Base-by-base conservation (phyloP, 169 alveolate species). In the Plasmodium vivax region DNA sequence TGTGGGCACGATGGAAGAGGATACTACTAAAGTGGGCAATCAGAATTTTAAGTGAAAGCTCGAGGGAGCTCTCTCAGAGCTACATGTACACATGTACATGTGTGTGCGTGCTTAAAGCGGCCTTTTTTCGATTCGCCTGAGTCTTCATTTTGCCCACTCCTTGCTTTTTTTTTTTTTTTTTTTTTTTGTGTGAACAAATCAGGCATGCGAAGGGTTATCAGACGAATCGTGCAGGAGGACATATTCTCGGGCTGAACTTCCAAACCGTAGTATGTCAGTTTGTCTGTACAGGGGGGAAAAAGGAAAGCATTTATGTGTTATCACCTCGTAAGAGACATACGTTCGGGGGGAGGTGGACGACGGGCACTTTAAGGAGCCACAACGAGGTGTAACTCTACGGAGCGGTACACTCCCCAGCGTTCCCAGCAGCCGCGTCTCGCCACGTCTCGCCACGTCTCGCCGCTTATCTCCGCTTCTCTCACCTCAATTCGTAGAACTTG, bases 401-500 rank as follows among this genome's bases (percentile, higher is more conserved):
- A 2, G 19, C 19, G 58, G 19, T 47, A 47, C 58, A 47, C 58
- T 47, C 19, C 58, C 7, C 19, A 47, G 19, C 14, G 19, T 9
- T 47, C 58, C 58, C 19, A 47, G 12, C 58, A 19, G 2, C 34
- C 56, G n/a, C 9, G 30, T 12, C 74, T 80, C 14, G 51, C 27
- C 27, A 23, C 32, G 1, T 73, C 74, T 83, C 34, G 23, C n/a
- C 30, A 23, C 27, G 27, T 23, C 27, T 23, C 27, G 27, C 27
- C 27, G 27, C 27, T 23, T 23, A 23, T 23, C 90, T 30, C 27
- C 27, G 27, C 27, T 23, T 23, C 0, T 23, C 90, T 30, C 77
- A 96, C 87, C 96, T 84, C 87, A 99, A 93, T 95, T 99, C 99
- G 96, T 98, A 98, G 96, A 98, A 99, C 91, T 99, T 95, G 23